Evolutionary conservation across 352 stramenopile species (phyloP).

Genomic region (Peronosclerospora sorghi): DNA sequence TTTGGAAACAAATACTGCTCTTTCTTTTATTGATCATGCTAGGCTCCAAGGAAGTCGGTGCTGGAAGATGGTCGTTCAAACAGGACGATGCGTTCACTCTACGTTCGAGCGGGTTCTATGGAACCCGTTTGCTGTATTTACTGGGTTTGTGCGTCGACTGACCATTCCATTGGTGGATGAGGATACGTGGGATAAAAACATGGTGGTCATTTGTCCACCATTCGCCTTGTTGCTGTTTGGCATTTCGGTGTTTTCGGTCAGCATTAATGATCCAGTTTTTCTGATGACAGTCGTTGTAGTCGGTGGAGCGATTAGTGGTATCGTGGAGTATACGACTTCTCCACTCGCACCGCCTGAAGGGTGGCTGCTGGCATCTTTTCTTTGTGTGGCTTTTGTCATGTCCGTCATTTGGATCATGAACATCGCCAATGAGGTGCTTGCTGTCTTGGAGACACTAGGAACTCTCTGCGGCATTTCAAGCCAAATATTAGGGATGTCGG

Average conservation of each 20-base stretch:
- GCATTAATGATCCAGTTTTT: conserved; percentile 38
- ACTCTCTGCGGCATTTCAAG: conserved; percentile 66
- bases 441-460: conserved; percentile 60
- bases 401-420: conserved; percentile 84
- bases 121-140: conserved; percentile 57
- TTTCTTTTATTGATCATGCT: conserved; percentile 5
- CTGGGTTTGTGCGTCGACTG: conserved; percentile 53
- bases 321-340: conserved; percentile 37
- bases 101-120: conserved; percentile 44
- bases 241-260: conserved; percentile 36
- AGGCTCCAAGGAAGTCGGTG: conserved; percentile 17
- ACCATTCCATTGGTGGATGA: conserved; percentile 72
- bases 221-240: conserved; percentile 52
- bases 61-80: conserved; percentile 8
- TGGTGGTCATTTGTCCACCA: conserved; percentile 50
- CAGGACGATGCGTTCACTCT: conserved; percentile 15
- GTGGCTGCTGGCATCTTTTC: conserved; percentile 37
- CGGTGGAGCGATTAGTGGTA: conserved; percentile 30
- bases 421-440: conserved; percentile 69
- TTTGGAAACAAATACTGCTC: conserved; percentile 9
- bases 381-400: conserved; percentile 72
- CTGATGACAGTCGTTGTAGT: conserved; percentile 27
- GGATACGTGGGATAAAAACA: conserved; percentile 72
- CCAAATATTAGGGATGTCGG: conserved; percentile 65
- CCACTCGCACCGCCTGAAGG: conserved; percentile 37